Base-by-base conservation (phyloP, 306 rosid species). In the Citrullus amarus region DNA sequence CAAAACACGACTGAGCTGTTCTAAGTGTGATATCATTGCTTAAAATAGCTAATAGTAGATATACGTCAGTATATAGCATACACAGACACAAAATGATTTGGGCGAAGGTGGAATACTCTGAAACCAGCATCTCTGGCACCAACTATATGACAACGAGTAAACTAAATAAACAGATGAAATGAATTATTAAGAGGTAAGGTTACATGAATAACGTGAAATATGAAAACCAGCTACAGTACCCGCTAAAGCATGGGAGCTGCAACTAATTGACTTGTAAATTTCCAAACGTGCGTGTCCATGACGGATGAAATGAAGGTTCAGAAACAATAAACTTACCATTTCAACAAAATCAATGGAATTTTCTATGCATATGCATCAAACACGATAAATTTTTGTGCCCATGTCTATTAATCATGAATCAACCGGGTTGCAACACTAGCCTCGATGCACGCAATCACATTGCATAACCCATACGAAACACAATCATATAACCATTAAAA, bases 401-500 rank as follows among this genome's bases (percentile, higher is more conserved):
- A 81, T 72, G 78, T 76, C 80, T 18, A 76, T 79, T 62, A 53
- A 53, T 77, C 82, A 25, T 28, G 68, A 82, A 80, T 74, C 85
- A 38, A 81, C 54, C 58, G 71, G 61, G 83, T 78, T 65, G 80
- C 78, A 22, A 78, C 28, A 75, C 78, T 72, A 83, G 38, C 81
- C 51, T 81, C 25, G 79, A 79, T 39, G 79, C 88, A 82, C 86
- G 83, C 77, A 81, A 83, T 65, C 85, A 80, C 90, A 92, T 88
- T 95, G 97, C 97, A 86, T 79, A 85, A 57, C 86, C 68, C 63
- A 69, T 36, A 81, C 82, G 53, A 76, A 77, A 55, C 58, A 78
- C 44, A 75, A 58, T 76, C 78, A 80, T 76, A 74, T 32, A 61
- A 38, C 12, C 58, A 78, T 48, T 71, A 86, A 81, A 81, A 43